Percentiles rank a stretch among this genome's conserved stretches.
phyloP scores from a whole-genome alignment of 257 asterid species.

The Ballota nigra region DNA sequence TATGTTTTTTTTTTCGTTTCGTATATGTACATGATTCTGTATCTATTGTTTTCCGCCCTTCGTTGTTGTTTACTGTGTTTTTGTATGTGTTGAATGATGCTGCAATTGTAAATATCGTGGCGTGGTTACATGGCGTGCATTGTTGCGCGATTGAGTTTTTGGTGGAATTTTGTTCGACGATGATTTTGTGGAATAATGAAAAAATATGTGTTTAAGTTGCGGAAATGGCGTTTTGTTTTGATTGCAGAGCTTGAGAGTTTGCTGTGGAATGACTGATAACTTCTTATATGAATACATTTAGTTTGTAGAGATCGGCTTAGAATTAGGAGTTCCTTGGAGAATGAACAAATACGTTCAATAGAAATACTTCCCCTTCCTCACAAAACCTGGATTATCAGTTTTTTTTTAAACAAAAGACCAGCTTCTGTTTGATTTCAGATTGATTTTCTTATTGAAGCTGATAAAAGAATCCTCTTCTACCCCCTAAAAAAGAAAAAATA shows the following conservation, averaged over 20 bases:
- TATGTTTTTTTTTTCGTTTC: slow-evolving; percentile 14
- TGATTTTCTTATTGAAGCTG: not conserved
- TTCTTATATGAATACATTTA: not conserved
- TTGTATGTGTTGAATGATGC: slow-evolving; percentile 3
- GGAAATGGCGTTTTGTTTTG: slow-evolving; percentile 6
- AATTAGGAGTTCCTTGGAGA: not conserved
- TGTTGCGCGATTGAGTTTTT: slow-evolving; percentile 7
- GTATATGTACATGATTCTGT: slow-evolving; percentile 13
- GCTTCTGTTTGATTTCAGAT: not conserved
- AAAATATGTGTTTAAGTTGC: not conserved
- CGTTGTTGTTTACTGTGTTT: slow-evolving; percentile 7
- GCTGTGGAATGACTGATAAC: not conserved
- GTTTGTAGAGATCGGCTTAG: not conserved
- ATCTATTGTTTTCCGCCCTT: slow-evolving; percentile 4
- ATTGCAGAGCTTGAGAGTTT: not conserved
- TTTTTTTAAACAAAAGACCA: not conserved
- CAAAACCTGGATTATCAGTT: not conserved
- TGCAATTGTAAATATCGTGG: not conserved
- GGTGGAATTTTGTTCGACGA: slow-evolving; percentile 10
- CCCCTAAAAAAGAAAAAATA: not conserved
- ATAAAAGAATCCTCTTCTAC: not conserved
- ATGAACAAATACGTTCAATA: not conserved
- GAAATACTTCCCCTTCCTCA: not conserved
- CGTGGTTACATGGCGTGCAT: slow-evolving; percentile 6
- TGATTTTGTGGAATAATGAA: not conserved